Evolutionary conservation across 1,139 yeast genomes (phyloP), one percentile per base, ranked within the genome.

Genomic region (Entelexis paramagnoliae): DNA sequence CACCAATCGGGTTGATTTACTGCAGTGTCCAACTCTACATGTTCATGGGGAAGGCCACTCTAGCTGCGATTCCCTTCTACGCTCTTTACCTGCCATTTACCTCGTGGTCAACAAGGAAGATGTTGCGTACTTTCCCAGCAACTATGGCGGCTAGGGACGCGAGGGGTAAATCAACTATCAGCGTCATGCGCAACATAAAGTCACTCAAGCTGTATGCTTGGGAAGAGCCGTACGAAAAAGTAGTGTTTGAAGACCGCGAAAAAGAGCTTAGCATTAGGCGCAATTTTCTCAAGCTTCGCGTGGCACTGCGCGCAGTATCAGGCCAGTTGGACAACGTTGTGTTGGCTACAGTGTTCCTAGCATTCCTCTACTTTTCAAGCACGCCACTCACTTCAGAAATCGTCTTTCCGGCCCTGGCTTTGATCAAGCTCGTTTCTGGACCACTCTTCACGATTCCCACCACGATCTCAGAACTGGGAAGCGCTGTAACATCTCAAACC

Each of bases 151-250:
- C 75, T 53, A 83, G 81, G 60, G 91, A 83, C 62, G 41, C 56
- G 39, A 58, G 68, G 17, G 78, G 81, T 9, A 74, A 86, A 51
- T 70, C 81, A n/a, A 79, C 82, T 9, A 73, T 78, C 34, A 89
- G 81, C 58, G 72, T 82, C 16, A 62, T 83, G 50, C 72, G 78
- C 34, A 76, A 81, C 48, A 79, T 83, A 55, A 82, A 81, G 60
- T 76, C 83, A 51, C 74, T 83, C 56, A 83, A 83, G 64, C 68
- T 83, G 20, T 83, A 83, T 59, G 81, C 86, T 0, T 83, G 89
- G 87, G 93, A 83, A 63, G 67, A 67, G 17, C 81, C 89, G 19
- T 77, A 81, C 75, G 63, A 79, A 29, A 67, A 69, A 10, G 73
- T 76, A 49, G 60, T 68, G 29, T 51, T 55, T 44, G 40, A 41